Base-by-base conservation (phyloP, 768 basidiomycete species). In the Hypholoma sublateritium region DNA sequence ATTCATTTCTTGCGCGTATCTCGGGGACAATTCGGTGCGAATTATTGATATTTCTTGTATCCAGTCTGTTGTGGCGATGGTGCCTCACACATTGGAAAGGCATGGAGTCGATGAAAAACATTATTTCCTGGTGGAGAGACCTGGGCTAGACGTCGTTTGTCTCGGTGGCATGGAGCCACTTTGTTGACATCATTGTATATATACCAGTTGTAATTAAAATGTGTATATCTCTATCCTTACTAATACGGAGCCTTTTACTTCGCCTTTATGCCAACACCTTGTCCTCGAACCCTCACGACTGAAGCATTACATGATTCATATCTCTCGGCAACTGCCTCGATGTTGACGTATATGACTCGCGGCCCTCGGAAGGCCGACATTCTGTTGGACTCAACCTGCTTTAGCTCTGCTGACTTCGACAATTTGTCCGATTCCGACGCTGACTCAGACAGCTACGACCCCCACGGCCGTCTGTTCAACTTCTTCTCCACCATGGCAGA, bases 11-110 rank as follows among this genome's bases (percentile, higher is more conserved):
- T 59, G 49, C 25, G 25, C 48, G 17, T 55, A 59, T 47, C 17
- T 55, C 17, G 58, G 58, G 16, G 44, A 60, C 16, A 35, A 41
- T 17, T 28, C 50, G 21, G 16, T 52, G 39, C 19, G 35, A n/a
- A 43, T 54, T 25, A 46, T 54, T 35, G 44, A 54, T 45, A 43
- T 54, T 45, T 54, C 35, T 12, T 35, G 44, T 28, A 54, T 54
- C 4, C 41, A 54, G 32, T 54, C 53, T 45, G 53, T 54, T 9
- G 44, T 54, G n/a, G 53, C 53, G 19, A 54, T 54, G 53, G 53
- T 54, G 9, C 53, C 53, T 19, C 53, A 54, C 21, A 46, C 46
- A 35, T 28, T 28, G 16, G 42, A 42, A 42, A 42, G 46, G 32
- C 45, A 42, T 43, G 45, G 6, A 35, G 53, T 34, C 11, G 17